A percentile compares a stretch with the other conserved stretches of the same genome.
Conservation (phyloP, 2,329 filamentous ascomycete species). For the Aspergillus sp. region DNA sequence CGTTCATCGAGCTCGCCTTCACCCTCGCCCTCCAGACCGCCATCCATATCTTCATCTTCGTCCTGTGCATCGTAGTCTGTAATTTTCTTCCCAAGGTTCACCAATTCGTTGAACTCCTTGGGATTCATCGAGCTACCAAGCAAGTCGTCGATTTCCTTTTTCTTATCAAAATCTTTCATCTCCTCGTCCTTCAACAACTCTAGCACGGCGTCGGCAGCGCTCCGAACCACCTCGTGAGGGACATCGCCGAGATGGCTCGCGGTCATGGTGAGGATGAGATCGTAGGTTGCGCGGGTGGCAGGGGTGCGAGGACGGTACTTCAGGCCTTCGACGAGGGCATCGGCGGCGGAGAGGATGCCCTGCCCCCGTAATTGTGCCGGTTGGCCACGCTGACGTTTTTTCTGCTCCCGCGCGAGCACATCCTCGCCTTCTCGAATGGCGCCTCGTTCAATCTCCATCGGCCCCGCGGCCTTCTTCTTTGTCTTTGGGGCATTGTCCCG, state of each 20-base stretch:
- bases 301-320: slow-evolving; percentile 88
- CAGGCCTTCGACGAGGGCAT: slow-evolving; percentile 85
- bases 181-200: slow-evolving; percentile 94
- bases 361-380: slow-evolving; percentile 66
- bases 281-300: slow-evolving; percentile 88
- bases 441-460: slow-evolving; percentile 71
- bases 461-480: slow-evolving; percentile 66
- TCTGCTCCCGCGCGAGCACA: slow-evolving; percentile 77
- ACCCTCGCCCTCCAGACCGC: slow-evolving; percentile 63
- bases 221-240: slow-evolving; percentile 83
- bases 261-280: slow-evolving; percentile 88
- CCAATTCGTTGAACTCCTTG: slow-evolving; percentile 94
- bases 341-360: slow-evolving; percentile 78
- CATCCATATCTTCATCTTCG: slow-evolving; percentile 83
- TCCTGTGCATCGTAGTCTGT: slow-evolving; percentile 97
- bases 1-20: slow-evolving; percentile 82
- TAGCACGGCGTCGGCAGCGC: slow-evolving; percentile 86
- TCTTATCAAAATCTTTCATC: slow-evolving; percentile 96
- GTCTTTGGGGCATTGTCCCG: slow-evolving; percentile 77
- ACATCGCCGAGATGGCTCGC: slow-evolving; percentile 88
- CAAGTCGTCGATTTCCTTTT: slow-evolving; percentile 94
- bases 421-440: slow-evolving; percentile 76
- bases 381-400: slow-evolving; percentile 77
- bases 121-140: slow-evolving; percentile 76
- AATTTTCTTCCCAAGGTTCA: slow-evolving; percentile 97